Percentiles rank a stretch among this genome's conserved stretches.
Evolutionary conservation across 176 grass and related monocot species (phyloP).

Genomic region (Cocos nucifera): DNA sequence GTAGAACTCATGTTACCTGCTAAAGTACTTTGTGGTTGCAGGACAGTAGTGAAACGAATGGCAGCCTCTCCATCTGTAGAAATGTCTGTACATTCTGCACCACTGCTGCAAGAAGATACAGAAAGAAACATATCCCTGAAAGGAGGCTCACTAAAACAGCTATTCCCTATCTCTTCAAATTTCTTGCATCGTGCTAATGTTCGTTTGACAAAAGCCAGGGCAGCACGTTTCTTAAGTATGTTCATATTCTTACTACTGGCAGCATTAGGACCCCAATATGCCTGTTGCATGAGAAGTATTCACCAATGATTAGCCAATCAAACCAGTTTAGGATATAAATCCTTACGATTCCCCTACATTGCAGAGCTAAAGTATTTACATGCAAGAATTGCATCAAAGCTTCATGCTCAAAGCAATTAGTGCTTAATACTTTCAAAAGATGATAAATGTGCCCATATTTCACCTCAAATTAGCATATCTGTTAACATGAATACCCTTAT

Average conservation of each 20-base stretch:
- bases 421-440: no score
- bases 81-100: conserved; percentile 21
- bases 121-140: conserved; percentile 60
- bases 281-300: conserved; percentile 25
- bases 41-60: not conserved
- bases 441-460: no score
- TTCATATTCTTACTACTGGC: conserved; percentile 44
- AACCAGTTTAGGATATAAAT: no score
- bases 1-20: not conserved
- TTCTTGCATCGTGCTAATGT: conserved; percentile 37
- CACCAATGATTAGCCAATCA: no score
- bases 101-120: conserved; percentile 37
- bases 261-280: conserved; percentile 35
- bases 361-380: no score
- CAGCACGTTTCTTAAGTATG: conserved; percentile 45
- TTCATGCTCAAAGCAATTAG: no score
- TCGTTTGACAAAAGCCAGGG: conserved; percentile 43
- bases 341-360: no score
- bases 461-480: no score
- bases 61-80: conserved; percentile 19
- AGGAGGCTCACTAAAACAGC: conserved; percentile 42
- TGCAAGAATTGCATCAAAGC: no score
- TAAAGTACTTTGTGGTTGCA: not conserved
- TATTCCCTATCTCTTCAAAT: conserved; percentile 35
- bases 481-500: no score